phyloP scores from a whole-genome alignment of 1,284 basidiomycete species.

The Ustilago trichophora region DNA sequence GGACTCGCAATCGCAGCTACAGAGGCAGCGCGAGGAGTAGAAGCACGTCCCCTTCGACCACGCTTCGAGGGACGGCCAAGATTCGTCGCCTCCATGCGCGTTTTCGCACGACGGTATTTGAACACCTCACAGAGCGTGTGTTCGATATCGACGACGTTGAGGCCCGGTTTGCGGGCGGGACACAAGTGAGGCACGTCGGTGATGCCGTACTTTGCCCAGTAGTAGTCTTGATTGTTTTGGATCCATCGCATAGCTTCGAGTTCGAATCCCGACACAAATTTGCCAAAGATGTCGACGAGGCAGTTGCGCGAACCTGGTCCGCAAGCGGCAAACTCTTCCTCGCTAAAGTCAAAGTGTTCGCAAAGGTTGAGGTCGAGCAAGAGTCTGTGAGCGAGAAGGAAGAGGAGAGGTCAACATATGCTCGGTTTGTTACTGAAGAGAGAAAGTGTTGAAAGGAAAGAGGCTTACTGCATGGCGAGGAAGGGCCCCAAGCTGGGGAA shows the following conservation, averaged over 20 bases:
- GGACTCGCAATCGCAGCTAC: neutral
- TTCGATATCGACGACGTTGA: conserved; percentile 72
- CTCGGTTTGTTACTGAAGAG: too few relatives aligned
- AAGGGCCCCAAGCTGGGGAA: conserved; percentile 75
- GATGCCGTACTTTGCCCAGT: conserved; percentile 68
- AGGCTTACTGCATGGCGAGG: conserved; percentile 69
- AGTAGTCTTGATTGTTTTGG: conserved; percentile 70
- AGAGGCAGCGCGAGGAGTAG: neutral
- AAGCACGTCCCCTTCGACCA: neutral
- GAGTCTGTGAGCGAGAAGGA: too few relatives aligned
- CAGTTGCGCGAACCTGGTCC: conserved; percentile 73
- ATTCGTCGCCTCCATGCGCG: neutral
- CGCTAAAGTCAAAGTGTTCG: conserved; percentile 71
- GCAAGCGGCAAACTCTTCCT: conserved; percentile 73
- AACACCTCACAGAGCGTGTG: conserved; percentile 76
- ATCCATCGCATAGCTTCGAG: conserved; percentile 73
- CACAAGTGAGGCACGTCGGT: conserved; percentile 31
- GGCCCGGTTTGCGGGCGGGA: conserved; percentile 67
- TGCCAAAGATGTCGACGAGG: conserved; percentile 72
- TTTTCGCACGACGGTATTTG: conserved; percentile 72
- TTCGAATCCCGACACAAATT: conserved; percentile 68
- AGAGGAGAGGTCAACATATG: too few relatives aligned
- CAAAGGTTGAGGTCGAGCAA: conserved; percentile 70
- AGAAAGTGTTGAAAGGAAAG: too few relatives aligned
- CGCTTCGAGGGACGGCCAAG: conserved; percentile 1